Evolutionary conservation across 495 filamentous ascomycete species (phyloP).

Genomic region (Jackrogersella minutella): DNA sequence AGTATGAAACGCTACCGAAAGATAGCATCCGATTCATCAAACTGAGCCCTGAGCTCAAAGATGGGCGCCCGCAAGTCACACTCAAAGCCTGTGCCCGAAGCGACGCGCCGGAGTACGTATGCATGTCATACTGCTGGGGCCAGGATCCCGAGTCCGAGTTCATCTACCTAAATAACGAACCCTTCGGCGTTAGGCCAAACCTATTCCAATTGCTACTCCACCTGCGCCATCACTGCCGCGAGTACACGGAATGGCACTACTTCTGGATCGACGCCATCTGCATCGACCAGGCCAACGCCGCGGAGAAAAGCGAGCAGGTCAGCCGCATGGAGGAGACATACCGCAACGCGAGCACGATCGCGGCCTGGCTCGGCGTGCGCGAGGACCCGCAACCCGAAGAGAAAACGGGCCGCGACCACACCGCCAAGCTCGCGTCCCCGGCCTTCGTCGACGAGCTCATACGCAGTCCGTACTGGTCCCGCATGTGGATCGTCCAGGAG

Average conservation of each 20-base stretch:
- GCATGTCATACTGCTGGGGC: constrained; percentile 8
- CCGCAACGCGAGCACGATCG: constrained; percentile 7
- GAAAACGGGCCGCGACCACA: not conserved
- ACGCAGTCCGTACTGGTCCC: too few relatives aligned
- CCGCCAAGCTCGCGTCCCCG: too few relatives aligned
- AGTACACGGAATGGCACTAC: constrained; percentile 1
- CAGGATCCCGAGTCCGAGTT: constrained; percentile 7
- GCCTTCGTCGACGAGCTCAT: too few relatives aligned
- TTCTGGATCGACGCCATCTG: constrained; percentile 36
- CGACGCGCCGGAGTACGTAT: constrained; percentile 8
- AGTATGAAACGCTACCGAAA: too few relatives aligned
- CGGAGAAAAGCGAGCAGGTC: constrained; percentile 29
- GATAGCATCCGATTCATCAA: not conserved
- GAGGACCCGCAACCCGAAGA: not conserved
- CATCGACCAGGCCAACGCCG: constrained; percentile 28
- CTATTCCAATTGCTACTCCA: constrained; percentile 11
- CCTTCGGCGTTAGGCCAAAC: not conserved
- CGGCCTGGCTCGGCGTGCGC: constrained; percentile 24
- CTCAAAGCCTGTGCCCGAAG: not conserved
- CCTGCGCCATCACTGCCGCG: not conserved
- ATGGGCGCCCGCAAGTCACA: constrained; percentile 6
- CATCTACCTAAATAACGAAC: not conserved
- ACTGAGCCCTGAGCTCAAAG: not conserved
- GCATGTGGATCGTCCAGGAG: too few relatives aligned
- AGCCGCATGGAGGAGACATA: constrained; percentile 25